phyloP scores from a whole-genome alignment of 2,329 filamentous ascomycete genomes.

The Aureobasidium sp. region DNA sequence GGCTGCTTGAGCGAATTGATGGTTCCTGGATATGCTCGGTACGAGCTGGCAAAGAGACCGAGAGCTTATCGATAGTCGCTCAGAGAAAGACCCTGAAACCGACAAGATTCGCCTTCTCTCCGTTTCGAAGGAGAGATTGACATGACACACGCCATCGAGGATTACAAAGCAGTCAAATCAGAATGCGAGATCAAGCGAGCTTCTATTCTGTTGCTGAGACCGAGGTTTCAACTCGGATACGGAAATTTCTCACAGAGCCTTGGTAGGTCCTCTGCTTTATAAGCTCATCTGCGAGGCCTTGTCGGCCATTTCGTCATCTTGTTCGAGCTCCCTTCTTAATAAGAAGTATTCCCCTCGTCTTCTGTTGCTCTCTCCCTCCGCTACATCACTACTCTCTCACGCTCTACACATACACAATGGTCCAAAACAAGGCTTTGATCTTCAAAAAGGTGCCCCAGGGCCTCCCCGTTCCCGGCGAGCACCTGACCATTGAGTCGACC shows the following conservation, averaged over 20 bases:
- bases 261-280: constrained; percentile 9
- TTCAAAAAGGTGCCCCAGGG: constrained; percentile 64
- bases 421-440: constrained; percentile 67
- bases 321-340: not conserved
- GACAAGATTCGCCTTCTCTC: not conserved
- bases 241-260: not conserved
- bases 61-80: constrained; percentile 9
- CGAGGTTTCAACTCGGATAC: not conserved
- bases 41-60: not conserved
- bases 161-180: constrained; percentile 10
- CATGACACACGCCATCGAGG: not conserved
- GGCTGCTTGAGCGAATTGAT: not conserved
- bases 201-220: not conserved
- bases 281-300: constrained; percentile 6
- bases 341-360: not conserved
- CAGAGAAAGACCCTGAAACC: not conserved
- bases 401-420: constrained; percentile 30
- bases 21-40: not conserved
- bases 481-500: constrained; percentile 60
- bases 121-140: constrained; percentile 3
- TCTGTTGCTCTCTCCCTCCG: not conserved
- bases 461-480: constrained; percentile 61
- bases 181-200: constrained; percentile 3
- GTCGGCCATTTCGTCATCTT: constrained; percentile 14
- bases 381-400: not conserved